Conservation (phyloP, 495 filamentous ascomycete species). For the Talaromyces trachyspermus region DNA sequence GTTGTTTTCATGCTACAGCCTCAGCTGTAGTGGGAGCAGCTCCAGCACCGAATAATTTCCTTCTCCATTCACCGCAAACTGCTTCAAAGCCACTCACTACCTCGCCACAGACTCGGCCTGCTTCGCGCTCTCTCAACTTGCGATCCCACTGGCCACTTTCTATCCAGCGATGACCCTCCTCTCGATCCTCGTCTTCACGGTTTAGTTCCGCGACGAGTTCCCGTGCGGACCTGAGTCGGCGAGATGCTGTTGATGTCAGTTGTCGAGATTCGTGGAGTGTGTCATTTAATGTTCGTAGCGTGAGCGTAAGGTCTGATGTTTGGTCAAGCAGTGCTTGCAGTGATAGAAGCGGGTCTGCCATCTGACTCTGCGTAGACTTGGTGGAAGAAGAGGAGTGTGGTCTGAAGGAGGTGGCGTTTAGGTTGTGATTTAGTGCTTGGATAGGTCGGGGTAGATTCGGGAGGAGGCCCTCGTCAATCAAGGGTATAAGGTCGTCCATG, state of each 20-base stretch:
- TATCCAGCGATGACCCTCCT: conserved; percentile 76
- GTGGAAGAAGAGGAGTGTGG: conserved; percentile 27
- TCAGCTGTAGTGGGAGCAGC: conserved; percentile 23
- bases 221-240: conserved; percentile 64
- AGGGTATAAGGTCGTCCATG: conserved; percentile 58
- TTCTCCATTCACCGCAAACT: conserved; percentile 61
- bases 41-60: conserved; percentile 42
- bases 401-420: conserved; percentile 39
- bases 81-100: conserved; percentile 89
- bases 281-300: conserved; percentile 81
- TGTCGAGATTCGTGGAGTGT: conserved; percentile 92
- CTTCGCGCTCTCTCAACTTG: conserved; percentile 64
- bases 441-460: conserved; percentile 42
- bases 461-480: conserved; percentile 50
- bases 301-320: conserved; percentile 69
- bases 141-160: conserved; percentile 74
- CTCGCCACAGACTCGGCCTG: conserved; percentile 68
- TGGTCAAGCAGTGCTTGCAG: conserved; percentile 47
- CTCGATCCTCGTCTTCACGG: conserved; percentile 69
- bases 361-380: conserved; percentile 15
- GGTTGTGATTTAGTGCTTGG: conserved; percentile 45
- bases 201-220: conserved; percentile 78
- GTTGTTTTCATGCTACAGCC: neutral
- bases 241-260: conserved; percentile 67
- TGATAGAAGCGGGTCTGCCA: conserved; percentile 38